Evolutionary conservation across 805 yeast species (phyloP).

Genomic region (Candida ortonii): DNA sequence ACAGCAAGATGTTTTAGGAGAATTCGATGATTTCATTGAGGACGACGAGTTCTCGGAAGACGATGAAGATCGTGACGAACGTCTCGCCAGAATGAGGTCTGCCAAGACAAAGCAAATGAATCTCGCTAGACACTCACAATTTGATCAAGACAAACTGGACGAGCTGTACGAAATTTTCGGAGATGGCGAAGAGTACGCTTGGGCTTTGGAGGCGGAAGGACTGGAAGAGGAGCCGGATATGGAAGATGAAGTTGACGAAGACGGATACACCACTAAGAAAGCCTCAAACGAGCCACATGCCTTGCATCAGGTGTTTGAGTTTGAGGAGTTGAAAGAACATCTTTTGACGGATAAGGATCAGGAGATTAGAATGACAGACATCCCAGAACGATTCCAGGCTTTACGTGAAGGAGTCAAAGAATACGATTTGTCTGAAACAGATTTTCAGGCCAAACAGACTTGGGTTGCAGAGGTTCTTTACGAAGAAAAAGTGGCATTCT

Average conservation of each 20-base stretch:
- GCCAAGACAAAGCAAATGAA: slow-evolving; percentile 31
- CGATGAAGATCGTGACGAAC: slow-evolving; percentile 59
- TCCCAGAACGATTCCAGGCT: slow-evolving; percentile 90
- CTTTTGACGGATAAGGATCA: slow-evolving; percentile 92
- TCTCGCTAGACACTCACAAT: slow-evolving; percentile 39
- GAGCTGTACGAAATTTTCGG: slow-evolving; percentile 95
- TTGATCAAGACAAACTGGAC: slow-evolving; percentile 87
- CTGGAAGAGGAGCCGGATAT: slow-evolving; percentile 43
- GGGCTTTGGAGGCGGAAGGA: slow-evolving; percentile 94
- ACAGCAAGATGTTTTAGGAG: slow-evolving; percentile 52
- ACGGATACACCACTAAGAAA: slow-evolving; percentile 31
- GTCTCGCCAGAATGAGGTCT: slow-evolving; percentile 35
- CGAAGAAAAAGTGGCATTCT: slow-evolving; percentile 49
- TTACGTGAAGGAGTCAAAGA: slow-evolving; percentile 64
- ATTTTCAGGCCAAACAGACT: slow-evolving; percentile 64
- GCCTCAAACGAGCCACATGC: slow-evolving; percentile 43
- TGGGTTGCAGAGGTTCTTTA: slow-evolving; percentile 76
- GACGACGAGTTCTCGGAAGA: slow-evolving; percentile 95
- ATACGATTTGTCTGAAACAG: slow-evolving; percentile 67
- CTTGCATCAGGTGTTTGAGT: slow-evolving; percentile 89
- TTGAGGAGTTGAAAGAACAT: slow-evolving; percentile 85
- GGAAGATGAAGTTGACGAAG: slow-evolving; percentile 39
- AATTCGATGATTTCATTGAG: slow-evolving; percentile 94
- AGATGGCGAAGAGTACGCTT: slow-evolving; percentile 93
- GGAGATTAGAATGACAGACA: slow-evolving; percentile 76